Conservation (phyloP, 2,329 filamentous ascomycete species). For the Penicillium olsonii region DNA sequence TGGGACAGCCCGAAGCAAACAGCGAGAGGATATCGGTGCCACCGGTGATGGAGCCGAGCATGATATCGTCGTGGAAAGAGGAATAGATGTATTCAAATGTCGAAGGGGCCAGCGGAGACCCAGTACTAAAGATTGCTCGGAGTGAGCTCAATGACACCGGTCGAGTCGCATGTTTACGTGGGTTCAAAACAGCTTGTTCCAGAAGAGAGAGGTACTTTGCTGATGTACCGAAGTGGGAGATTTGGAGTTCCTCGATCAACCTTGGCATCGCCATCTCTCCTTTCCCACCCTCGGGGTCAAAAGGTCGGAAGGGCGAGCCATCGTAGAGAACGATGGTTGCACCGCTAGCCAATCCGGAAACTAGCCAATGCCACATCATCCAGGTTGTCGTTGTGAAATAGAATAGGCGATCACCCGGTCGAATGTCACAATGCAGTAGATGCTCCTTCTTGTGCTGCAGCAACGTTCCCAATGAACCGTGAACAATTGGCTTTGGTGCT, state of each 20-base stretch:
- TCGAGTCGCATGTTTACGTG: constrained; percentile 52
- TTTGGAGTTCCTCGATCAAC: constrained; percentile 75
- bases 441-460: constrained; percentile 98
- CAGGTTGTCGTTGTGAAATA: constrained; percentile 95
- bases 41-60: constrained; percentile 90
- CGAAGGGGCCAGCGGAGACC: constrained; percentile 85
- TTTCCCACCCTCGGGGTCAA: constrained; percentile 55
- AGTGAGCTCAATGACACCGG: constrained; percentile 53
- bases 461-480: constrained; percentile 84
- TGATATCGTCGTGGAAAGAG: constrained; percentile 76
- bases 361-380: constrained; percentile 99
- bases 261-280: constrained; percentile 79
- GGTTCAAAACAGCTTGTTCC: constrained; percentile 72
- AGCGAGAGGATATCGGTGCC: constrained; percentile 96
- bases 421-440: constrained; percentile 79
- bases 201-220: constrained; percentile 91
- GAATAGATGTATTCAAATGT: constrained; percentile 89
- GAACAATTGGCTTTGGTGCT: constrained; percentile 88
- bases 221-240: constrained; percentile 93
- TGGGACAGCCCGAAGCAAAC: constrained; percentile 80
- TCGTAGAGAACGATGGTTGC: constrained; percentile 86
- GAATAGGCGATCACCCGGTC: constrained; percentile 71
- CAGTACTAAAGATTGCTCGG: constrained; percentile 89
- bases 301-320: constrained; percentile 82
- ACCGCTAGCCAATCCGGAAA: constrained; percentile 81